Evolutionary conservation across 768 basidiomycete genomes (phyloP), one percentile per base, ranked within the genome.

Genomic region (Mycena rebaudengoi): DNA sequence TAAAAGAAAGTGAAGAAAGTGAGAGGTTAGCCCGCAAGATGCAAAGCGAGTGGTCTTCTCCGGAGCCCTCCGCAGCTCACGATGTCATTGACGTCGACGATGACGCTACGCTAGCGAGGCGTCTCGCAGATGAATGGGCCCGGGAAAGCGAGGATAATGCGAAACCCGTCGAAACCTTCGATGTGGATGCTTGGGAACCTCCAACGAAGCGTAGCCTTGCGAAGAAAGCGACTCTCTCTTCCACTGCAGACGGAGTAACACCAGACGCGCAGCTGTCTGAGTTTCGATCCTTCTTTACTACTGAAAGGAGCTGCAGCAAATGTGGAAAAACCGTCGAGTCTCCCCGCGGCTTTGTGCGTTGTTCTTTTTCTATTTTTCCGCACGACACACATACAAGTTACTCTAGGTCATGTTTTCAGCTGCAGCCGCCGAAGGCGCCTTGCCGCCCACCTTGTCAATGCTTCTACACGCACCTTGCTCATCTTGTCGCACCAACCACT

Each of bases 381-480:
- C 56, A 37, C 8, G 45, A 44, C 43, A 30, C 37, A 23, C 44
- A 46, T 20, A 41, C 12, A 33, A 11, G 14, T 28, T 43, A 40
- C 44, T 20, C 11, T 29, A 78, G 75, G 77, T 80, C 21, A 61
- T 71, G 40, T 72, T 79, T 53, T 70, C 66, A 8, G 66, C 69
- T 20, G 69, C 71, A 25, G 65, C 69, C 21, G 56, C 39, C 16
- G 58, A 16, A 4, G 66, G 66, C 7, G 44, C 7, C 6, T 30
- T 74, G 5, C 76, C 79, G 2, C 73, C 74, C 7, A 73, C 70
- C 49, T 60, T 81, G 50, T 53, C 65, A 16, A 54, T 65, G 39
- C 72, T 85, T 8, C 76, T 86, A 10, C 85, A 86, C 62, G 79
- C 77, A 1, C 66, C 74, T 4, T 86, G 86, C 71, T 50, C 69